Base-by-base conservation (phyloP, 768 basidiomycete species). In the Omphalotus guepiniiformis region DNA sequence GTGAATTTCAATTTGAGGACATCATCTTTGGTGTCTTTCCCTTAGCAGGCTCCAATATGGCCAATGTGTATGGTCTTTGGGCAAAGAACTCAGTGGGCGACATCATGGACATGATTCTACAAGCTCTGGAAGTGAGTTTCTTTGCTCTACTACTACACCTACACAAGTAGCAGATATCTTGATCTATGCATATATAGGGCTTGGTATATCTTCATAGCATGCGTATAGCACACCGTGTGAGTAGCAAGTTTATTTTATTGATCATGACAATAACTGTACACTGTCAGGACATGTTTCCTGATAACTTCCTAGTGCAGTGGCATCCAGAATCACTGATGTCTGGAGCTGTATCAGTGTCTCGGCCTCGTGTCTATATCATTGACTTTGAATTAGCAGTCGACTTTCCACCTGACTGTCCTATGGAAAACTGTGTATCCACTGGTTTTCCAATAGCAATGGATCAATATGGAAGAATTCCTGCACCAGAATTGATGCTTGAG, bases 221-320 rank as follows among this genome's bases (percentile, higher is more conserved):
- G 32, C 29, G 47, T 11, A 56, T 65, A 29, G 59, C 62, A 1
- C 61, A 65, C 55, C 49, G 59, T n/a, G 62, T 62, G 42, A 53
- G 58, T 53, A 19, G 12, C 27, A 32, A 9, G n/a, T 7, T 19
- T 43, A 27, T 22, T 21, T 2, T 21, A 13, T n/a, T 18, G 19
- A 8, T 11, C 34, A 39, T 13, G 12, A 15, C 21, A 47, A 19
- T 12, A 44, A 1, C 2, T 21, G 9, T 1, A 13, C 9, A 32
- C 30, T 39, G 19, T 32, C 37, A 66, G 63, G 62, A 66, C 36
- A 59, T 62, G 13, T 63, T 62, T 44, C 50, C 36, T 9, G 61
- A 63, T 41, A 66, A 68, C 45, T 66, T 63, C 39, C 42, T 65
- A 3, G 37, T 65, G 3, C 56, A 68, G 42, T 64, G 58, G 57